Evolutionary conservation across 176 grass and related monocot species (phyloP).

Genomic region (Carex cristatella): DNA sequence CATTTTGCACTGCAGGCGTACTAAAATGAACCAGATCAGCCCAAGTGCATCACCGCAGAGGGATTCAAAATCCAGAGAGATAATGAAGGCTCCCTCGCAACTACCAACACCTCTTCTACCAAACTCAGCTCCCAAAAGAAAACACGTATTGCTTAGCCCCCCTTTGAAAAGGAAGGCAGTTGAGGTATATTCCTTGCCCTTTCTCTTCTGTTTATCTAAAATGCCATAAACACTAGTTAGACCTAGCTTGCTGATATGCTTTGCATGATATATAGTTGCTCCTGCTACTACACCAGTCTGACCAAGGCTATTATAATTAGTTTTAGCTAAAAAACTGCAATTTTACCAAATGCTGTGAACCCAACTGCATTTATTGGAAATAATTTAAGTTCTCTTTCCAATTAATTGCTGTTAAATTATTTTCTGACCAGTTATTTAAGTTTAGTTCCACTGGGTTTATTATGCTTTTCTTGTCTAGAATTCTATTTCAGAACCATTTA

Average conservation of each 20-base stretch:
- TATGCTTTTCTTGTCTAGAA: conserved; percentile 39
- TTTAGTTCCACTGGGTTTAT: conserved; percentile 18
- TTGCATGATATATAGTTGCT: conserved; percentile 27
- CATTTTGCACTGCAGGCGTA: conserved; percentile 37
- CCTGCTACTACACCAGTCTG: neutral
- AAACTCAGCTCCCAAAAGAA: conserved; percentile 26
- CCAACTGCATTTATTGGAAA: conserved; percentile 6
- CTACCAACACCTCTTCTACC: conserved; percentile 21
- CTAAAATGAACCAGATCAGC: conserved; percentile 40
- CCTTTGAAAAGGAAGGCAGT: conserved; percentile 43
- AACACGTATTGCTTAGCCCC: conserved; percentile 43
- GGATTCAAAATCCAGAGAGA: conserved; percentile 35
- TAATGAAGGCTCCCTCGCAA: conserved; percentile 32
- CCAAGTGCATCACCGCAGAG: conserved; percentile 24
- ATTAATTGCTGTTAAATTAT: neutral
- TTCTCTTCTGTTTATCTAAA: conserved; percentile 17
- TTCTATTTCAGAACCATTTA: conserved; percentile 33
- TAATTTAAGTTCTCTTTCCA: conserved; percentile 3
- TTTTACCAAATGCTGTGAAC: neutral
- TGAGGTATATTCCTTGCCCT: conserved; percentile 35
- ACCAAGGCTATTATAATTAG: neutral
- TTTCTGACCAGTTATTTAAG: neutral
- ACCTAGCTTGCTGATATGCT: conserved; percentile 4
- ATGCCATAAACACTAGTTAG: neutral
- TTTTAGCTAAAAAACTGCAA: neutral